phyloP scores from a whole-genome alignment of 345 rosid genomes.

The Eucalyptus dawsonii region DNA sequence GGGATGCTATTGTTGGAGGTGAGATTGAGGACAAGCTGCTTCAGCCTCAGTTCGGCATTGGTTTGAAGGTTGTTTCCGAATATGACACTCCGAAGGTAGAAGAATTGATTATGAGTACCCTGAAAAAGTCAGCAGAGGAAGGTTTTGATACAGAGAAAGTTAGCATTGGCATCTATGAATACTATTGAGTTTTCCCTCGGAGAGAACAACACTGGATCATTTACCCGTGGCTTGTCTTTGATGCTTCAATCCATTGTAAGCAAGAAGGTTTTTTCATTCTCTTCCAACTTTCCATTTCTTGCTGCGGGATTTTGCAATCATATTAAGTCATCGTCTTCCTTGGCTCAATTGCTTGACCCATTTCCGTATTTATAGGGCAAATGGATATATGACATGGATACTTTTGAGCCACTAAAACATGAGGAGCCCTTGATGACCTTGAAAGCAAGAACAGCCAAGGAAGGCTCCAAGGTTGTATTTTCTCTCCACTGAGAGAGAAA shows the following conservation, averaged over 20 bases:
- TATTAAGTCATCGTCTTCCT: background rate
- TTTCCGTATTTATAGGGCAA: conserved; percentile 34
- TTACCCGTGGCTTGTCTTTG: conserved; percentile 91
- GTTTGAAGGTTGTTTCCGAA: conserved; percentile 73
- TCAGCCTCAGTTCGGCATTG: conserved; percentile 89
- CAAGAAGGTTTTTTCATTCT: background rate
- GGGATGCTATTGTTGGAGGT: conserved; percentile 69
- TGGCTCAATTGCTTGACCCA: background rate
- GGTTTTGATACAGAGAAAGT: conserved; percentile 73
- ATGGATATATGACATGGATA: conserved; percentile 98
- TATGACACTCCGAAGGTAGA: conserved; percentile 66
- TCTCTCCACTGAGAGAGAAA: conserved; percentile 82
- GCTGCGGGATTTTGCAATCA: background rate
- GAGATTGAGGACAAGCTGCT: conserved; percentile 87
- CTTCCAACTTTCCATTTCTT: background rate
- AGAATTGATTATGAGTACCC: conserved; percentile 57
- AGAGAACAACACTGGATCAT: conserved; percentile 89
- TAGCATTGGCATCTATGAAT: conserved; percentile 36
- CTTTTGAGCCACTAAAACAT: conserved; percentile 84
- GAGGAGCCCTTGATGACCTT: conserved; percentile 58
- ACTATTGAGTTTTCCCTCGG: conserved; percentile 10
- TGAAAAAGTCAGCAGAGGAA: conserved; percentile 68
- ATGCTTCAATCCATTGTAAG: conserved; percentile 86
- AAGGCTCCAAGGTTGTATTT: conserved; percentile 59
- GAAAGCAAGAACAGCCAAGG: conserved; percentile 70